A percentile compares a stretch with the other conserved stretches of the same genome.
These are phyloP conservation scores for Globisporangium paroecandrum DNA, from an alignment of 352 stramenopile species.

Conservation along the genomic window DNA sequence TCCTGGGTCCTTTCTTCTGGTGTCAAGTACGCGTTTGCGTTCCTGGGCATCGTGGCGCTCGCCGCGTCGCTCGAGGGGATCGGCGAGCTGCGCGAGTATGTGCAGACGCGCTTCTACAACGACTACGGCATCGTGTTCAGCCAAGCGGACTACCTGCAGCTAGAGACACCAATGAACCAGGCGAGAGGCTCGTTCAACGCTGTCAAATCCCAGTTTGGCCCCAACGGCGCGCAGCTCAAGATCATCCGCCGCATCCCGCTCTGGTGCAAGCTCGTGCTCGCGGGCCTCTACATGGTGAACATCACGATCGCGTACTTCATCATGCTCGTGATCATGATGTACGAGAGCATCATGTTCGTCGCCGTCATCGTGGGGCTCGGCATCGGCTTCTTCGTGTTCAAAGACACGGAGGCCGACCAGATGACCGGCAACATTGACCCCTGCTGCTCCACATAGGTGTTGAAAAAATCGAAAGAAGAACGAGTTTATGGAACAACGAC, in stretches of 20 bases:
- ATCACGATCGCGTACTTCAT: conserved; percentile 76
- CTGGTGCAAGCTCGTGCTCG: conserved; percentile 63
- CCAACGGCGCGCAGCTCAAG: conserved; percentile 24
- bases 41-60: conserved; percentile 65
- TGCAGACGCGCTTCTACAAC: conserved; percentile 44
- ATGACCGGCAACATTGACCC: conserved; percentile 72
- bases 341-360: conserved; percentile 79
- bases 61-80: conserved; percentile 67
- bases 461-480: conserved; percentile 5
- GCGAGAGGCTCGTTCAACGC: conserved; percentile 17
- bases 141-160: conserved; percentile 49
- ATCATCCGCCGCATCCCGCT: conserved; percentile 57
- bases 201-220: conserved; percentile 22
- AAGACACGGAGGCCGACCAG: conserved; percentile 70
- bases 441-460: conserved; percentile 66
- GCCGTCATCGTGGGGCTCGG: conserved; percentile 70
- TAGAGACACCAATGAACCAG: conserved; percentile 33
- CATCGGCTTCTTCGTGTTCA: conserved; percentile 76
- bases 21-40: conserved; percentile 77
- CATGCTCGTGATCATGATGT: conserved; percentile 88
- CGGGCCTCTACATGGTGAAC: conserved; percentile 72
- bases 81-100: conserved; percentile 45
- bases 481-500: not conserved
- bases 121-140: conserved; percentile 57
- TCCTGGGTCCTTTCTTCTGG: conserved; percentile 61